These are phyloP conservation scores for Galerina sulciceps DNA, from an alignment of 768 basidiomycete genomes.

Conservation along the genomic window DNA sequence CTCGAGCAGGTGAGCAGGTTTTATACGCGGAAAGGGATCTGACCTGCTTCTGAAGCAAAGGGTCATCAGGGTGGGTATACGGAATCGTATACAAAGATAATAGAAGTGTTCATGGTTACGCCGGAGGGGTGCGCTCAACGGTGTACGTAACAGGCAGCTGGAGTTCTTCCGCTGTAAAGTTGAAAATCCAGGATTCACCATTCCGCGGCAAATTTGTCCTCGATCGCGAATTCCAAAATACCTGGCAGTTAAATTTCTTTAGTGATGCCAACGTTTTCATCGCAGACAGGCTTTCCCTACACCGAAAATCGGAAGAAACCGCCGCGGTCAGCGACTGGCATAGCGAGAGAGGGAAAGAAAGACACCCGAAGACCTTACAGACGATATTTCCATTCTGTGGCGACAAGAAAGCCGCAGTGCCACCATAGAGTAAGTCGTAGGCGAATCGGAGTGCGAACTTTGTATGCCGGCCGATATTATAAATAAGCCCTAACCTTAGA, in stretches of 20 bases:
- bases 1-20: constrained; percentile 8
- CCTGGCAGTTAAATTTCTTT: too few species aligned
- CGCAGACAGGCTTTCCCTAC: too few species aligned
- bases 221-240: too few species aligned
- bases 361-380: too few species aligned
- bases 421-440: not conserved
- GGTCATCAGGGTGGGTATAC: not conserved
- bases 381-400: too few species aligned
- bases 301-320: too few species aligned
- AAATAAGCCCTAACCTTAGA: constrained; percentile 17
- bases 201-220: too few species aligned
- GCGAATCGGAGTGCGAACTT: not conserved
- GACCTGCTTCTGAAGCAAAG: not conserved
- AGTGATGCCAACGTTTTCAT: too few species aligned
- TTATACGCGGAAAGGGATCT: constrained; percentile 10
- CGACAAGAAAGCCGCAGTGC: too few species aligned
- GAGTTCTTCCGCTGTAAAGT: not conserved
- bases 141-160: constrained; percentile 1
- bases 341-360: too few species aligned
- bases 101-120: not conserved
- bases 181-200: not conserved
- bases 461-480: not conserved
- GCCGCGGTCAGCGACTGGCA: too few species aligned
- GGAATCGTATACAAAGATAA: not conserved
- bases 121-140: not conserved